Conservation (phyloP, 2,329 filamentous ascomycete genomes). For the Claviceps sp. region DNA sequence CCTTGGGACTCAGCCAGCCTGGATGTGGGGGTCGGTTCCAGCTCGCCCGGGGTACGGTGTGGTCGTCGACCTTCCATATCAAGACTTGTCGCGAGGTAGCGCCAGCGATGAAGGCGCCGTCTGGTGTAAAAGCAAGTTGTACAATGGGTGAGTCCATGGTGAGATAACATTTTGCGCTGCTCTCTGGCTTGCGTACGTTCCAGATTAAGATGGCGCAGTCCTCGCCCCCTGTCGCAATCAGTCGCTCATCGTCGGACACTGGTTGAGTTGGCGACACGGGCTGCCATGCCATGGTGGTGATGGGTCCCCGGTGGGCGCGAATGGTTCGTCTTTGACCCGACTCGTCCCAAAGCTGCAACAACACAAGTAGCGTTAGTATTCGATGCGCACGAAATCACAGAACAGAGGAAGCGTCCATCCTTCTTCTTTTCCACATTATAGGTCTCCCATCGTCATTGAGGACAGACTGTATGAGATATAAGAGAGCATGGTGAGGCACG, state of each 20-base stretch:
- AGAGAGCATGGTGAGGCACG: conserved; percentile 14
- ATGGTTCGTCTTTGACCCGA: conserved; percentile 41
- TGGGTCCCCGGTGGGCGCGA: conserved; percentile 42
- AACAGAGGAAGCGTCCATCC: not conserved
- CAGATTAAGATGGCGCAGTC: conserved; percentile 50
- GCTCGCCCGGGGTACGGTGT: conserved; percentile 42
- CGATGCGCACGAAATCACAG: no score
- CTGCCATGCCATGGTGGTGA: conserved; percentile 49
- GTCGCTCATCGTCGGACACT: conserved; percentile 33
- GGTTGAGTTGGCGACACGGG: conserved; percentile 29
- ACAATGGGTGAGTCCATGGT: conserved; percentile 47
- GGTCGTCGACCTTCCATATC: conserved; percentile 52
- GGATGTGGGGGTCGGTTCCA: conserved; percentile 43
- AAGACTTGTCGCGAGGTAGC: conserved; percentile 45
- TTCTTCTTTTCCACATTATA: no score
- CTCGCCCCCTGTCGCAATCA: conserved; percentile 48
- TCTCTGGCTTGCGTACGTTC: conserved; percentile 42
- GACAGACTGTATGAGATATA: not conserved
- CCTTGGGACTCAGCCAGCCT: conserved; percentile 46
- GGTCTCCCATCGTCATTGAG: not conserved
- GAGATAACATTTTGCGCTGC: conserved; percentile 44
- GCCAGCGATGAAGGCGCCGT: conserved; percentile 49
- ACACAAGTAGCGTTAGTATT: not conserved
- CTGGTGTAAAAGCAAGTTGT: conserved; percentile 47
- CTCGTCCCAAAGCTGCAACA: conserved; percentile 39